These are phyloP conservation scores for Phytopythium ostracodes DNA, from an alignment of 352 stramenopile species.

Conservation along the genomic window DNA sequence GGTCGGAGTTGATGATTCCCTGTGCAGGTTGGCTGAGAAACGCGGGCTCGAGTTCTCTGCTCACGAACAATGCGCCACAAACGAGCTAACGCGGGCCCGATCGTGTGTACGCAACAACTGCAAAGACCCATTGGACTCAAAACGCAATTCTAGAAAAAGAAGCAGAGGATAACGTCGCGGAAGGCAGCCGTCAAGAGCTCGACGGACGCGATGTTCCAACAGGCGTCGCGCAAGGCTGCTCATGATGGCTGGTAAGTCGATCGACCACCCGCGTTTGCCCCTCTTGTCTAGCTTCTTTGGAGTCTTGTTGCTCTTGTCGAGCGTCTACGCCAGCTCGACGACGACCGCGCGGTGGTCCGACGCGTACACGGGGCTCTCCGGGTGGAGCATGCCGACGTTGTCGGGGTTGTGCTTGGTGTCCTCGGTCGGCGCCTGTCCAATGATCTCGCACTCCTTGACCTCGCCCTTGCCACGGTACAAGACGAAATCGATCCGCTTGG, in stretches of 20 bases:
- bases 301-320: background rate
- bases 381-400: constrained; percentile 76
- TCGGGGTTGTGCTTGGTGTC: constrained; percentile 53
- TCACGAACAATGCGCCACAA: too few relatives aligned
- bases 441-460: constrained; percentile 65
- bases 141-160: background rate
- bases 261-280: background rate
- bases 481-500: constrained; percentile 88
- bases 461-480: constrained; percentile 61
- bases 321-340: constrained; percentile 45
- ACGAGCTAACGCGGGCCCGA: background rate
- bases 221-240: too few relatives aligned
- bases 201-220: too few relatives aligned
- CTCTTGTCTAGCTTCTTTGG: background rate
- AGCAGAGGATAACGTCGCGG: background rate
- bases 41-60: too few relatives aligned
- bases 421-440: constrained; percentile 66
- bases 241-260: background rate
- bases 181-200: too few relatives aligned
- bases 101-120: background rate
- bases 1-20: too few relatives aligned
- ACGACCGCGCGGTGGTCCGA: constrained; percentile 85
- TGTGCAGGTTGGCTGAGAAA: background rate
- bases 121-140: background rate
- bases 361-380: constrained; percentile 73